These are phyloP conservation scores for Pestalotiopsis sp. DNA, from an alignment of 2,329 filamentous ascomycete genomes.

Conservation along the genomic window DNA sequence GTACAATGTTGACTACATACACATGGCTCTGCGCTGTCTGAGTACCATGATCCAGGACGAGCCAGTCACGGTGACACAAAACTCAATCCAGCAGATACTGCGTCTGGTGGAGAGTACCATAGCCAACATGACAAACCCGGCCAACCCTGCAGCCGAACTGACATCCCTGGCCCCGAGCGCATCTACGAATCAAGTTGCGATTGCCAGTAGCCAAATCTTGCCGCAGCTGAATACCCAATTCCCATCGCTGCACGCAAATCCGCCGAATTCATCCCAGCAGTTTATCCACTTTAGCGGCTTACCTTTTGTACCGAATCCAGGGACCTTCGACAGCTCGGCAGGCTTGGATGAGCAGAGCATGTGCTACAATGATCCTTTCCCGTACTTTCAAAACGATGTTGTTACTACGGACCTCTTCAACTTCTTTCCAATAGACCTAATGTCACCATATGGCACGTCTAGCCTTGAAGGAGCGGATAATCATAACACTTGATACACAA, in stretches of 20 bases:
- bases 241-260: slow-evolving; percentile 16
- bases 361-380: not conserved
- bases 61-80: slow-evolving; percentile 18
- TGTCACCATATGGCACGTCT: slow-evolving; percentile 3
- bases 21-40: slow-evolving; percentile 24
- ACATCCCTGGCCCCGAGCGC: not conserved
- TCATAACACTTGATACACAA: not conserved
- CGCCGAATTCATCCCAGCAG: not conserved
- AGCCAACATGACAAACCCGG: slow-evolving; percentile 14
- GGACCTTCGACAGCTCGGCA: not conserved
- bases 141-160: slow-evolving; percentile 12
- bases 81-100: slow-evolving; percentile 21
- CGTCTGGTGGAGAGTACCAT: slow-evolving; percentile 24
- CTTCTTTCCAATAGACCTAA: slow-evolving; percentile 1
- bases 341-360: not conserved
- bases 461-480: not conserved
- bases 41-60: slow-evolving; percentile 22
- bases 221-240: slow-evolving; percentile 20
- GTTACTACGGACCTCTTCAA: slow-evolving; percentile 6
- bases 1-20: slow-evolving; percentile 29
- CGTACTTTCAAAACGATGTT: slow-evolving; percentile 6
- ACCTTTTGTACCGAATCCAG: not conserved
- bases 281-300: slow-evolving; percentile 3
- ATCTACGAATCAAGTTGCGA: not conserved
- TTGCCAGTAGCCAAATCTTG: not conserved